These are phyloP conservation scores for Simplicillium aogashimaense DNA, from an alignment of 2,329 filamentous ascomycete genomes.

Conservation along the genomic window DNA sequence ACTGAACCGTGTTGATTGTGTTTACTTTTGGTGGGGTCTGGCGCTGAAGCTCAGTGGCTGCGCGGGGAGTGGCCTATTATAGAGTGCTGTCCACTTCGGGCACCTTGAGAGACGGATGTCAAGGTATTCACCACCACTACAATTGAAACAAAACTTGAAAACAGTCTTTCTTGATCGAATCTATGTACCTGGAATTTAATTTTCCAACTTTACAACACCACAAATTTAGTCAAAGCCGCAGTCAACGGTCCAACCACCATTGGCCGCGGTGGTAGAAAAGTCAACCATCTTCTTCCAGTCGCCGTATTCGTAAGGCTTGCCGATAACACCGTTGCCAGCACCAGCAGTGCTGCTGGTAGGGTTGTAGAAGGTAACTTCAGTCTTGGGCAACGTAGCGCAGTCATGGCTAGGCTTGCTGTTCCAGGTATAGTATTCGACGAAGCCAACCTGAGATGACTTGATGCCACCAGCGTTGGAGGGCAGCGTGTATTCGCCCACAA, in stretches of 20 bases:
- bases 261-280: not conserved
- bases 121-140: too few species aligned
- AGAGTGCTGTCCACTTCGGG: too few species aligned
- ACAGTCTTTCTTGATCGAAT: too few species aligned
- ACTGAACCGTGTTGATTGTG: constrained; percentile 1
- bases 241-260: constrained; percentile 1
- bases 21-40: constrained; percentile 5
- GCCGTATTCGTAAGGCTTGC: constrained; percentile 10
- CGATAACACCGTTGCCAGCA: constrained; percentile 6
- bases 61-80: too few species aligned
- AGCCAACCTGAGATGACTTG: constrained; percentile 7
- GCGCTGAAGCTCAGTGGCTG: not conserved
- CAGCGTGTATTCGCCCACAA: constrained; percentile 12
- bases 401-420: constrained; percentile 7
- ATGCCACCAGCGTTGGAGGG: constrained; percentile 10
- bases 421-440: constrained; percentile 14
- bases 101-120: too few species aligned
- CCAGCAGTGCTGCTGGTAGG: constrained; percentile 9
- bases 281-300: constrained; percentile 7
- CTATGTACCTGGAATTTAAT: too few species aligned
- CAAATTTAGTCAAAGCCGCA: constrained; percentile 1
- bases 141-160: too few species aligned
- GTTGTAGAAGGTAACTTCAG: constrained; percentile 6
- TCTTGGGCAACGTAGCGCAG: constrained; percentile 10
- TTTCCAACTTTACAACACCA: not conserved